Base-by-base conservation (phyloP, 2,329 filamentous ascomycete genomes). In the Neofusicoccum kwambonambiense region DNA sequence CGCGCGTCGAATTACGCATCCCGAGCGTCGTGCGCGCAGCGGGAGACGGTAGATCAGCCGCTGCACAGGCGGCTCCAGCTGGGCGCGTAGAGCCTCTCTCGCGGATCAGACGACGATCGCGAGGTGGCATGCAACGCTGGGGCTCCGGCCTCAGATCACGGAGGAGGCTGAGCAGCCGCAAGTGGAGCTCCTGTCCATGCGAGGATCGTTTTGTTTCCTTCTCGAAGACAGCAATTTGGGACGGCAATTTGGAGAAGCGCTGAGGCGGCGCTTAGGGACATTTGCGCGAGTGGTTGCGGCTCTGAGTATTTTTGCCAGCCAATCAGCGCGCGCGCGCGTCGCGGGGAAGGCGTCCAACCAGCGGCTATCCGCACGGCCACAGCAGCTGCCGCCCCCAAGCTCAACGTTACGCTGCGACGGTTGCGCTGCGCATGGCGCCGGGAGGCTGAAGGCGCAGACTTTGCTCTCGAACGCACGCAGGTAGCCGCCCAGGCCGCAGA, bases 151-250 rank as follows among this genome's bases (percentile, higher is more conserved):
- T 60, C 56, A 27, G 56, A 49, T 60, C 56, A 60, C 27, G 56
- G 56, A 60, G 56, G 56, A 60, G 56, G 56, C 56, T 60, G 56
- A 60, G 56, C 56, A 60, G 56, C 27, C 41, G 56, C 41, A 27
- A 22, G 56, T 60, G 56, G 56, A 60, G 56, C 56, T 42, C 19
- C 15, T 39, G 42, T 9, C 50, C 56, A 44, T 47, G 56, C 22
- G 15, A 41, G 42, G 56, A 47, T 47, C 56, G 56, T 37, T 60
- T 31, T 60, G 56, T 47, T 45, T 45, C 41, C 56, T 60, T 60
- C 56, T 60, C 58, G 58, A 62, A 50, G 52, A 3, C n/a, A 41
- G 34, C 15, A 22, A 39, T 17, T n/a, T 47, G 50, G 45, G 45
- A 15, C 9, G 13, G 37, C 9, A 39, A 15, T 15, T 31, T 31